Percentiles rank a stretch among this genome's conserved stretches.
These are phyloP conservation scores for Penicillium capsulatum DNA, from an alignment of 2,329 filamentous ascomycete species.

Conservation along the genomic window DNA sequence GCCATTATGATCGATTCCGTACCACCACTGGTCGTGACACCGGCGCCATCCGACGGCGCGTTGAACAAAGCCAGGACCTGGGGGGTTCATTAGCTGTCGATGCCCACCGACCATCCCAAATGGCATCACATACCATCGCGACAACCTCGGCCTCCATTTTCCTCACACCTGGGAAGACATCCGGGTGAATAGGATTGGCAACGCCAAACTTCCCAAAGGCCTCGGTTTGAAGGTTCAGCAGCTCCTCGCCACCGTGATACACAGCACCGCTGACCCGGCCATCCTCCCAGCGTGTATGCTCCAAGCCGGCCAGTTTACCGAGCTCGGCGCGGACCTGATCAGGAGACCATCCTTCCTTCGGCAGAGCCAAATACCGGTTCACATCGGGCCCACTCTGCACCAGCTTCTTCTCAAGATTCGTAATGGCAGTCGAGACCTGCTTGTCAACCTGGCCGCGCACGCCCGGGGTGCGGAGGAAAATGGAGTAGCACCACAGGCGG, in stretches of 20 bases:
- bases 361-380: constrained; percentile 69
- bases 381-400: constrained; percentile 67
- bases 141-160: constrained; percentile 99
- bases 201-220: constrained; percentile 94
- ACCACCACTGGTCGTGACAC: constrained; percentile 85
- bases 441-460: constrained; percentile 81
- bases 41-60: constrained; percentile 76
- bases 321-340: constrained; percentile 79
- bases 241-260: constrained; percentile 83
- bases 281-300: constrained; percentile 96
- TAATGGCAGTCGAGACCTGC: constrained; percentile 74
- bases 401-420: constrained; percentile 78
- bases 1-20: constrained; percentile 98
- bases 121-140: constrained; percentile 67
- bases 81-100: constrained; percentile 4
- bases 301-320: constrained; percentile 72
- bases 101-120: neutral
- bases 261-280: constrained; percentile 91
- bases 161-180: constrained; percentile 93
- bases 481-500: constrained; percentile 71
- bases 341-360: constrained; percentile 75
- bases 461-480: constrained; percentile 81
- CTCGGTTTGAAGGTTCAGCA: constrained; percentile 81
- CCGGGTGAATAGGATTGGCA: constrained; percentile 92
- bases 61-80: constrained; percentile 75